Evolutionary conservation across 1,284 basidiomycete genomes (phyloP).

Genomic region (Microbotryum scabiosae): DNA sequence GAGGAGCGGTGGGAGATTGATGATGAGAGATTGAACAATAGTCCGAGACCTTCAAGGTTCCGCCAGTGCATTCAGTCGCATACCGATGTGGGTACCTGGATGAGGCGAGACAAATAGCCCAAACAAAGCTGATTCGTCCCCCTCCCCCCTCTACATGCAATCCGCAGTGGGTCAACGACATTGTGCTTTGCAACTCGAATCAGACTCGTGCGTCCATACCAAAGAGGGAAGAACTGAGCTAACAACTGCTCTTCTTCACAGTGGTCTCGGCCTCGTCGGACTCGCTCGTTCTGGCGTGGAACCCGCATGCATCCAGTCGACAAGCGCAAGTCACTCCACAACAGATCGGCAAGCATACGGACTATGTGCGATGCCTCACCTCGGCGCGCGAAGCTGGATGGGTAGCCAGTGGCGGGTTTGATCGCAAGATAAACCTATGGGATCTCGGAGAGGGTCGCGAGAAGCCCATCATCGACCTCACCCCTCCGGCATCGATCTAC

Average conservation of each 20-base stretch:
- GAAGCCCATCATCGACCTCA: slow-evolving; percentile 37
- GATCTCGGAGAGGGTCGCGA: slow-evolving; percentile 50
- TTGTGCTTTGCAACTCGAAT: slow-evolving; percentile 82
- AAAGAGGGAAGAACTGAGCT: not conserved
- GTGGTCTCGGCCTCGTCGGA: slow-evolving; percentile 94
- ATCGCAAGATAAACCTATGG: slow-evolving; percentile 89
- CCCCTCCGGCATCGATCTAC: slow-evolving; percentile 38
- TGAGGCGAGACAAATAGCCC: no score
- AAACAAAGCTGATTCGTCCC: not conserved
- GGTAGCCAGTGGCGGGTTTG: slow-evolving; percentile 90
- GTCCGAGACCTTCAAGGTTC: slow-evolving; percentile 43
- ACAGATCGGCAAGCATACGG: slow-evolving; percentile 74
- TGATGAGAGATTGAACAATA: slow-evolving; percentile 25
- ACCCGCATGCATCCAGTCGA: slow-evolving; percentile 57
- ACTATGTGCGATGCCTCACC: slow-evolving; percentile 83
- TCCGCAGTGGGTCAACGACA: slow-evolving; percentile 94
- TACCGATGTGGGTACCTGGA: slow-evolving; percentile 25
- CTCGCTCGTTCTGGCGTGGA: slow-evolving; percentile 89
- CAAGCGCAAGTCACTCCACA: slow-evolving; percentile 48
- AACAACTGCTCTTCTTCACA: slow-evolving; percentile 32
- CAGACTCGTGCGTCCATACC: slow-evolving; percentile 57
- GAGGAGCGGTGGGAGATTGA: slow-evolving; percentile 76
- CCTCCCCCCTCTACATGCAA: slow-evolving; percentile 22
- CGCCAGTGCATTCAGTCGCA: slow-evolving; percentile 77
- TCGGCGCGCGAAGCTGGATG: slow-evolving; percentile 64